Conservation (phyloP, 192 early-diverging fungal genomes). For the Spinellus fusiger region DNA sequence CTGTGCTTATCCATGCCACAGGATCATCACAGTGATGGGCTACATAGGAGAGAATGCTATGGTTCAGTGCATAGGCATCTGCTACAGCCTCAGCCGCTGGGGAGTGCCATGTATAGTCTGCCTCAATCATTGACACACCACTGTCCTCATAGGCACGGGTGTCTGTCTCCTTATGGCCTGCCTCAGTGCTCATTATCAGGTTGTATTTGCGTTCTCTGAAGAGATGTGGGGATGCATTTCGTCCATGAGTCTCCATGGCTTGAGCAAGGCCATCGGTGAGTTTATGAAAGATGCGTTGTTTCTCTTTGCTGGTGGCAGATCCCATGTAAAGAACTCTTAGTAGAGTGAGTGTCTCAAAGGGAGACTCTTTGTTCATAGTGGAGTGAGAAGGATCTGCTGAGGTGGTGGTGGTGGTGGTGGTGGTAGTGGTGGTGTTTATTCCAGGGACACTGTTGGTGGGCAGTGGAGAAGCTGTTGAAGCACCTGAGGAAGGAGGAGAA, state of each 20-base stretch:
- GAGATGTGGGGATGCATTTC: background rate
- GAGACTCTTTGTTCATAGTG: too few relatives aligned
- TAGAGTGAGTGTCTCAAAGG: constrained; percentile 3
- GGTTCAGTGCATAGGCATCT: background rate
- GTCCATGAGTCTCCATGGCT: background rate
- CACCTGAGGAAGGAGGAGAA: too few relatives aligned
- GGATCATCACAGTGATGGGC: background rate
- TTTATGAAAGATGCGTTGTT: constrained; percentile 21
- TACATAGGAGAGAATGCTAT: background rate
- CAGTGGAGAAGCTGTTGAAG: too few relatives aligned
- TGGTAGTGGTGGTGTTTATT: too few relatives aligned
- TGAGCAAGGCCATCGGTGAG: constrained; percentile 15
- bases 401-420: too few relatives aligned
- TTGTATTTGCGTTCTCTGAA: constrained; percentile 26
- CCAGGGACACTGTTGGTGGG: too few relatives aligned
- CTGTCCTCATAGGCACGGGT: constrained; percentile 24
- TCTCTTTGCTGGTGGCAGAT: constrained; percentile 10
- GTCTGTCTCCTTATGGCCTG: constrained; percentile 3
- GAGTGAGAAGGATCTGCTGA: too few relatives aligned
- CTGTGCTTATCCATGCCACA: background rate
- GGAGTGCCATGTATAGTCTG: constrained; percentile 24
- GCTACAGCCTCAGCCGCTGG: background rate
- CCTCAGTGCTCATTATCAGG: constrained; percentile 1
- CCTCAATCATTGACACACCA: constrained; percentile 29
- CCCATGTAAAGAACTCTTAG: constrained; percentile 28